Evolutionary conservation across 441 rosid species (phyloP).

Genomic region (Viola pubescens): DNA sequence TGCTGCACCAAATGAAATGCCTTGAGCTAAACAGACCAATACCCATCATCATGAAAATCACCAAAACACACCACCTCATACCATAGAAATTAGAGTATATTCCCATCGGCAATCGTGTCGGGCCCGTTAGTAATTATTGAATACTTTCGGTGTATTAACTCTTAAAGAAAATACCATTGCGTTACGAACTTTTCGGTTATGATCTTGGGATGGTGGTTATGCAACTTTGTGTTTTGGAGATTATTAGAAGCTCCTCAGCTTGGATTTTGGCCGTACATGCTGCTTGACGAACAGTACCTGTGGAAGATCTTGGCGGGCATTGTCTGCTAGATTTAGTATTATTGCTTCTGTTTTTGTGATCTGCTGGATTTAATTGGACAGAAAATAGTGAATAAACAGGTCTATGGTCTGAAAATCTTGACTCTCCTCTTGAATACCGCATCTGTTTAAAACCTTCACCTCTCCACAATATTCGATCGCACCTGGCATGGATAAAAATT

Average conservation of each 20-base stretch:
- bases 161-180: not conserved
- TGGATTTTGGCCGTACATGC: conserved; percentile 54
- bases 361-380: conserved; percentile 37
- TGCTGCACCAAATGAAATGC: not conserved
- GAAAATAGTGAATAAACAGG: conserved; percentile 81
- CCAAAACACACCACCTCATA: conserved; percentile 13
- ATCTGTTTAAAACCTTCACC: conserved; percentile 74
- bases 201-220: conserved; percentile 34
- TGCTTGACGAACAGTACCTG: conserved; percentile 33
- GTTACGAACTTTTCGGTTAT: not conserved
- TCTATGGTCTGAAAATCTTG: conserved; percentile 83
- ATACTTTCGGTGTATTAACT: not conserved
- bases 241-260: conserved; percentile 64
- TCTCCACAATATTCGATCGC: conserved; percentile 82
- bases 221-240: conserved; percentile 49
- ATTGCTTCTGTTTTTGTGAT: conserved; percentile 20
- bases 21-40: not conserved
- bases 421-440: conserved; percentile 68
- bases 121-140: not conserved
- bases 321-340: conserved; percentile 16
- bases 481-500: conserved; percentile 38
- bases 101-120: not conserved
- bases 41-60: not conserved
- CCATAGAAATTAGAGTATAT: conserved; percentile 5
- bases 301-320: conserved; percentile 27